phyloP scores from a whole-genome alignment of 148 eudicot species.

The Arctostaphylos glauca region DNA sequence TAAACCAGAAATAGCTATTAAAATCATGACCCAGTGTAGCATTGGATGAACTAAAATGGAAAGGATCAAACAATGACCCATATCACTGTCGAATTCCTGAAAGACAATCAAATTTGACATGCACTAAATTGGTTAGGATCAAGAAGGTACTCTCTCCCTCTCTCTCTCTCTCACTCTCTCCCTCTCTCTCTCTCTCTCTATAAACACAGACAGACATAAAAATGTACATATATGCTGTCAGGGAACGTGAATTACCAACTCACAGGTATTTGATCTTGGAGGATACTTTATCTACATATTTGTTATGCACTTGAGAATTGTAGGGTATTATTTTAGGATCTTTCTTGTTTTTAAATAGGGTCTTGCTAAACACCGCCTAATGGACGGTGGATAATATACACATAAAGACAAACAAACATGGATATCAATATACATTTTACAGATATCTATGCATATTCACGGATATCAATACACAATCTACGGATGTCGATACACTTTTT shows the following conservation, averaged over 20 bases:
- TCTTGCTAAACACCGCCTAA: no score
- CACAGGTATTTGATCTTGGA: neutral
- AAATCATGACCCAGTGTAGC: conserved; percentile 14
- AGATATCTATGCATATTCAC: no score
- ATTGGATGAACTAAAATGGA: neutral
- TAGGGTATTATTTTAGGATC: neutral
- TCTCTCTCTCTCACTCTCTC: neutral
- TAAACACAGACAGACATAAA: neutral
- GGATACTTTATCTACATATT: neutral
- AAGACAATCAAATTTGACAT: neutral
- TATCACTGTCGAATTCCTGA: neutral
- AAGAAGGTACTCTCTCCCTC: neutral
- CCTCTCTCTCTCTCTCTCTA: neutral
- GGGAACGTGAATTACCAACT: neutral
- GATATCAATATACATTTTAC: no score
- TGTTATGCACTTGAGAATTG: neutral
- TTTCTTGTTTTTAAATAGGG: neutral
- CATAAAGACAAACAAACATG: no score
- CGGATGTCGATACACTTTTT: no score
- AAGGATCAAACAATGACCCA: neutral
- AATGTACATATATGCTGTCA: neutral
- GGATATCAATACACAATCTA: no score
- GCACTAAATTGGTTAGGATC: neutral
- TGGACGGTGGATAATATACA: no score
- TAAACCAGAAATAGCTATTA: neutral